These are phyloP conservation scores for Corylus americana DNA, from an alignment of 306 rosid genomes.

Conservation along the genomic window DNA sequence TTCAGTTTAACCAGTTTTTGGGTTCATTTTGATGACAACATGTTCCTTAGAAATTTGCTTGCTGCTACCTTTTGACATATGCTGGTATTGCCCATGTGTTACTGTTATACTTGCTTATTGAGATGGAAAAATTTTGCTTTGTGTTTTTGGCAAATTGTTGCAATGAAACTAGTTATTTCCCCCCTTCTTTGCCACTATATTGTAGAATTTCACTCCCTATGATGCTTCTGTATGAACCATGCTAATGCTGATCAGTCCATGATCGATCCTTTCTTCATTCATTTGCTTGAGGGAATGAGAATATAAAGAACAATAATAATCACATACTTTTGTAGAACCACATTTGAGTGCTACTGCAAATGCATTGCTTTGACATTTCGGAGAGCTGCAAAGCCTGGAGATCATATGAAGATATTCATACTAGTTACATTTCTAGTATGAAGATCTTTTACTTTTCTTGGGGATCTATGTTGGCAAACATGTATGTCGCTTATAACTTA, in stretches of 20 bases:
- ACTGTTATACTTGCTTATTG: background rate
- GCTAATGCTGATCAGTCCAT: slow-evolving; percentile 6
- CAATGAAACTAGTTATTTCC: background rate
- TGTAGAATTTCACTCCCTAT: background rate
- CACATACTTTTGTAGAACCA: background rate
- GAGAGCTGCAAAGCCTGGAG: background rate
- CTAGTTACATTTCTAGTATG: background rate
- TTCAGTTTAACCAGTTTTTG: background rate
- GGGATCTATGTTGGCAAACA: background rate
- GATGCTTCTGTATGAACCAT: slow-evolving; percentile 2
- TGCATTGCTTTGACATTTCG: background rate
- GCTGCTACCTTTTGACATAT: background rate
- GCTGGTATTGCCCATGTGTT: background rate
- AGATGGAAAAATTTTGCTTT: background rate
- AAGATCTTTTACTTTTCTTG: background rate
- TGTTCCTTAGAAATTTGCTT: background rate
- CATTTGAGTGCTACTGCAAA: background rate
- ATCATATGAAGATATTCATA: background rate
- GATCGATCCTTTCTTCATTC: background rate
- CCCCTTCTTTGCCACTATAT: background rate
- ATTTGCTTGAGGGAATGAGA: background rate
- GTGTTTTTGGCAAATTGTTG: background rate
- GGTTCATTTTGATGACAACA: background rate
- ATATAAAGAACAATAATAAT: background rate
- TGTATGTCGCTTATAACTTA: background rate